Evolutionary conservation across 202 grass and related monocot species (phyloP).

Genomic region (Schoenoplectus triqueter): DNA sequence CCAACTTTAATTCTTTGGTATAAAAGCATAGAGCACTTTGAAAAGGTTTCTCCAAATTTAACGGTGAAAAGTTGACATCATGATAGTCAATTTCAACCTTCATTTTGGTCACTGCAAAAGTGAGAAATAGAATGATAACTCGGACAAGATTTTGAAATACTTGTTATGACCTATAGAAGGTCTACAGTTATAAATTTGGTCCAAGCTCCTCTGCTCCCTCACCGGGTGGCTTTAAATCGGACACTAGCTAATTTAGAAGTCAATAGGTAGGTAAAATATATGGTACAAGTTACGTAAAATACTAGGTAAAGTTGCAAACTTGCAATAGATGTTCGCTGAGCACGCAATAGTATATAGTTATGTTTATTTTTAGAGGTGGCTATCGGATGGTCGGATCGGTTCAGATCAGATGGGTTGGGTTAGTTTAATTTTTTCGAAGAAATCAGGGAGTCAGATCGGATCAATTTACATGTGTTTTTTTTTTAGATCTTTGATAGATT

Average conservation of each 20-base stretch:
- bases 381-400: too few species aligned
- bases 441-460: too few species aligned
- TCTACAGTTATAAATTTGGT: slow-evolving; percentile 1
- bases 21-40: neutral
- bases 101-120: neutral
- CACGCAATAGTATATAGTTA: too few species aligned
- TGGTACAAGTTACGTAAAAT: slow-evolving; percentile 33
- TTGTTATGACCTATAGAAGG: neutral
- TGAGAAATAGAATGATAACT: slow-evolving; percentile 10
- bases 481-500: too few species aligned
- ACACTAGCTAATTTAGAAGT: neutral
- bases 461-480: too few species aligned
- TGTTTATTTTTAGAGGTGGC: too few species aligned
- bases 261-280: slow-evolving; percentile 38
- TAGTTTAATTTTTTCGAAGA: too few species aligned
- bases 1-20: slow-evolving; percentile 12
- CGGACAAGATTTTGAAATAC: neutral
- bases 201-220: neutral
- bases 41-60: neutral
- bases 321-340: neutral
- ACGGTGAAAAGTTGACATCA: neutral
- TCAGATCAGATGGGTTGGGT: too few species aligned
- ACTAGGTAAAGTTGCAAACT: slow-evolving; percentile 26
- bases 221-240: neutral
- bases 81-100: slow-evolving; percentile 1